Evolutionary conservation across 495 filamentous ascomycete genomes (phyloP).

Genomic region (Penicillium paradoxum): DNA sequence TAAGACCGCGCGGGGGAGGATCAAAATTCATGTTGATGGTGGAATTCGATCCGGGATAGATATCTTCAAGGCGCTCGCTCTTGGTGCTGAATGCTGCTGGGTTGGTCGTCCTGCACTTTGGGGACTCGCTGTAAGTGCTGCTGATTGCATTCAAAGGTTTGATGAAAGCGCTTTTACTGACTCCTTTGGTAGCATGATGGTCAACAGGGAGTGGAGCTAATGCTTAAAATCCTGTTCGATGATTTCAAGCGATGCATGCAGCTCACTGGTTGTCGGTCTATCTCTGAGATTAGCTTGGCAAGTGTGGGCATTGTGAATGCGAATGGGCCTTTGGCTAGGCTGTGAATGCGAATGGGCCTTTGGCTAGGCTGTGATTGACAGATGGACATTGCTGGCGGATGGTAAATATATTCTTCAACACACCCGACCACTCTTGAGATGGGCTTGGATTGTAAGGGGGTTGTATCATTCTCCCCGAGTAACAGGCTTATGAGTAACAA

Average conservation of each 20-base stretch:
- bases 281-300: conserved; percentile 40
- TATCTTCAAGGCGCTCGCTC: conserved; percentile 63
- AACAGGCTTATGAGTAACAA: too few species aligned
- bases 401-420: background rate
- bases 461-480: too few species aligned
- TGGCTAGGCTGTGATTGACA: conserved; percentile 5
- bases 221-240: conserved; percentile 39
- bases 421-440: too few species aligned
- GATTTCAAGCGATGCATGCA: conserved; percentile 52
- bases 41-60: conserved; percentile 61
- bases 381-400: too few species aligned
- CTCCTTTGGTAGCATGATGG: conserved; percentile 26
- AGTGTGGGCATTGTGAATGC: conserved; percentile 32
- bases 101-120: conserved; percentile 61
- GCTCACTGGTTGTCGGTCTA: conserved; percentile 44
- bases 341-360: conserved; percentile 34
- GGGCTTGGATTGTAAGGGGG: too few species aligned
- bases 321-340: conserved; percentile 42
- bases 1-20: conserved; percentile 49
- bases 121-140: conserved; percentile 28
- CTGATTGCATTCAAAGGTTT: background rate
- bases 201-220: conserved; percentile 36
- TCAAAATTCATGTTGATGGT: conserved; percentile 65
- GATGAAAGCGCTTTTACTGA: background rate
- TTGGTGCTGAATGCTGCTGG: conserved; percentile 61